Conservation (phyloP, 352 stramenopile genomes). For the Hyaloperonospora brassicae region DNA sequence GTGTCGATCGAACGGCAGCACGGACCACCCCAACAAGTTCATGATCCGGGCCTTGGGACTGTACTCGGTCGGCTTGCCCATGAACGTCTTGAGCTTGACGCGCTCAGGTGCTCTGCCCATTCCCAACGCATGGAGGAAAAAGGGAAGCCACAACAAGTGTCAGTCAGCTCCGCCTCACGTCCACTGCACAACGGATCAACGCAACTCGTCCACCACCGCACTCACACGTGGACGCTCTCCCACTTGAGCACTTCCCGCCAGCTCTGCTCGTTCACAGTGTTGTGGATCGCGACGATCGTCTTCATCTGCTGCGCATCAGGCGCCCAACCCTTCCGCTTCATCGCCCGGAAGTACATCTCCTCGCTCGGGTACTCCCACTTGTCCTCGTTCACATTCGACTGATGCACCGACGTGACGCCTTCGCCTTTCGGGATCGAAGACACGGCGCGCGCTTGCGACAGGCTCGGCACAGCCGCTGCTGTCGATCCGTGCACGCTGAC, state of each 20-base stretch:
- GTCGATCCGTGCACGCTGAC: conserved; percentile 28
- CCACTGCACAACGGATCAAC: neutral
- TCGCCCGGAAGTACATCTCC: conserved; percentile 97
- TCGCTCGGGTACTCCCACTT: conserved; percentile 96
- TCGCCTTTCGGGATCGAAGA: conserved; percentile 94
- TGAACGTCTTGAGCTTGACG: conserved; percentile 91
- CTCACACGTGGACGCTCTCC: conserved; percentile 70
- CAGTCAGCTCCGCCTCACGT: neutral
- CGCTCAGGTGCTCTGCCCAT: conserved; percentile 23
- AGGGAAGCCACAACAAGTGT: neutral
- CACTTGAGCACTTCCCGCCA: conserved; percentile 91
- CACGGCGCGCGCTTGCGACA: conserved; percentile 81
- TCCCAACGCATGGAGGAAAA: neutral
- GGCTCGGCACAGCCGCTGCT: neutral
- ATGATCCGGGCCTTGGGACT: conserved; percentile 91
- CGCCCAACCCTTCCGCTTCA: conserved; percentile 94
- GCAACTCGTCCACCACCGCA: neutral
- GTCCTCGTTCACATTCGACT: conserved; percentile 30
- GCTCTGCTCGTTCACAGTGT: conserved; percentile 95
- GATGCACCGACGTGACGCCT: conserved; percentile 50
- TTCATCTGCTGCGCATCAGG: conserved; percentile 89
- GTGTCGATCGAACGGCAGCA: conserved; percentile 96
- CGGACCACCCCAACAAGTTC: conserved; percentile 81
- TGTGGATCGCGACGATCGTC: conserved; percentile 95
- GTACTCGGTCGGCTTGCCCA: conserved; percentile 91